Base-by-base conservation (phyloP, 1,284 basidiomycete species). In the Butyriboletus appendiculatus region DNA sequence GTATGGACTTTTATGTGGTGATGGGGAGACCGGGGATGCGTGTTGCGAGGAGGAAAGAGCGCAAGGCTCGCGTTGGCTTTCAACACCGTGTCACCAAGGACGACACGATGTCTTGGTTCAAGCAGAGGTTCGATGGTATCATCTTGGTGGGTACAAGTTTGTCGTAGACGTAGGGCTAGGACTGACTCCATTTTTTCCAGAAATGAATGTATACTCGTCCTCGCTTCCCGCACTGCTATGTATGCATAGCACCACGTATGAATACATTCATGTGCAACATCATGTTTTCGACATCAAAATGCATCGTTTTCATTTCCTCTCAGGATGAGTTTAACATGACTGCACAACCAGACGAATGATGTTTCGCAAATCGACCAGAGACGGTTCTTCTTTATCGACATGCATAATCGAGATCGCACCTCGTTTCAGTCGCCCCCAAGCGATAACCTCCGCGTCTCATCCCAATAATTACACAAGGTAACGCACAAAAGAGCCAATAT, bases 61-160 rank as follows among this genome's bases (percentile, higher is more conserved):
- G 88, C 78, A 90, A 83, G 78, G 83, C 92, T 57, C 84, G 91
- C 54, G 80, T 99, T 72, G 96, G 97, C 55, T 90, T 86, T 77
- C 75, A 81, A 60, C 96, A 99, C 82, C 86, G 85, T 61, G 89
- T 95, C 64, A 88, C 82, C 81, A 94, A 91, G 81, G 93, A 96
- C 71, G 93, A 95, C 71, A 96, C 95, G 62, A 90, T 94, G 85
- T 80, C 88, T 60, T 98, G 96, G 96, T 98, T 96, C 93, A 98
- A 97, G 86, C 91, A 95, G 81, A 85, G 96, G 69, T 97, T 96
- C 82, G 94, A 97, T 74, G 94, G 94, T 81, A 95, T 96, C 76
- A 94, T 96, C 77, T 74, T 91, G 72, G 90, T 92, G 68, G 63
- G 88, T 81, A 12, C n/a, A 20, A 11, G 8, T 4, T 32, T 40